Evolutionary conservation across 352 stramenopile species (phyloP).

Genomic region (Aphanomyces astaci): DNA sequence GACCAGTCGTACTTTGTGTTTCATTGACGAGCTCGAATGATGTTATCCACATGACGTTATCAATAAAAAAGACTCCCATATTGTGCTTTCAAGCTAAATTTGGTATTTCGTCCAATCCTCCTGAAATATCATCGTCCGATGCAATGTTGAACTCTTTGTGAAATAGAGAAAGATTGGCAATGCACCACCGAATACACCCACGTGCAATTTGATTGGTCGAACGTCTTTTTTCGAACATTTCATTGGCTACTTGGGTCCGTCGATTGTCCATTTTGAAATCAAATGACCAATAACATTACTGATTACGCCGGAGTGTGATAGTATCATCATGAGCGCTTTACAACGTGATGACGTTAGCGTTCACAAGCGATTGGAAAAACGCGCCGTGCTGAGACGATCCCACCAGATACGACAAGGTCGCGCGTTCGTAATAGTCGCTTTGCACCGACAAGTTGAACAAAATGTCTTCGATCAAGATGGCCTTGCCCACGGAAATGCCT

Average conservation of each 20-base stretch:
- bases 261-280: neutral
- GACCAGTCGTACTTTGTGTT: conserved; percentile 8
- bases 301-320: no score
- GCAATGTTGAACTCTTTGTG: no score
- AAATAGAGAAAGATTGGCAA: no score
- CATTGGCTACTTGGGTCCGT: no score
- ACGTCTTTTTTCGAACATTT: no score
- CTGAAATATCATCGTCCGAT: neutral
- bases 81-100: no score
- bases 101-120: neutral
- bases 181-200: neutral
- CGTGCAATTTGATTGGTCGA: no score
- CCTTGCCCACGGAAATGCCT: conserved; percentile 72
- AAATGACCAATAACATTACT: no score
- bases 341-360: neutral
- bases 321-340: no score
- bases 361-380: conserved; percentile 50
- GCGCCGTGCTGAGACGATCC: conserved; percentile 77
- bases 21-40: neutral
- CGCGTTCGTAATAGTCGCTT: conserved; percentile 58
- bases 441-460: conserved; percentile 70
- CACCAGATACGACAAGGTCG: conserved; percentile 63
- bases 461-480: conserved; percentile 74
- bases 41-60: no score
- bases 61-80: no score